Conservation (phyloP, 2,329 filamentous ascomycete genomes). For the Botrytis fragariae region DNA sequence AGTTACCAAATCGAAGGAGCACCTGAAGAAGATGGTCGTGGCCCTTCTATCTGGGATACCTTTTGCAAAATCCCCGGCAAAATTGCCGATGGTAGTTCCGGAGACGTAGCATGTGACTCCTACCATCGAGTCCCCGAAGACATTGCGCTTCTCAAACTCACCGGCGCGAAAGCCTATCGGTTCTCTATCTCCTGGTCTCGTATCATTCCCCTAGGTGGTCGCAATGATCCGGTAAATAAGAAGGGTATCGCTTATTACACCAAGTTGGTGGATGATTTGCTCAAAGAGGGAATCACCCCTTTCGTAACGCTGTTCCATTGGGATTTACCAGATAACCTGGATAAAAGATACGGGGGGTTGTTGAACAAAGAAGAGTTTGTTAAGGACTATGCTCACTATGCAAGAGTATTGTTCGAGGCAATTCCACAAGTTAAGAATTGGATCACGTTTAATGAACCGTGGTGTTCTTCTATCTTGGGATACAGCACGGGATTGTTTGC, state of each 20-base stretch:
- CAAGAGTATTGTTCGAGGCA: conserved; percentile 70
- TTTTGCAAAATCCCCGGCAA: conserved; percentile 80
- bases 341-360: conserved; percentile 78
- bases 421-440: conserved; percentile 79
- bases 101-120: conserved; percentile 79
- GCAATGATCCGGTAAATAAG: conserved; percentile 77
- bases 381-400: conserved; percentile 76
- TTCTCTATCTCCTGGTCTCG: conserved; percentile 85
- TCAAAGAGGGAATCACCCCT: conserved; percentile 72
- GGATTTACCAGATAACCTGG: conserved; percentile 77
- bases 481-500: conserved; percentile 77
- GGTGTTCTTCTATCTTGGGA: conserved; percentile 78
- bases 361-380: conserved; percentile 81
- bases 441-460: conserved; percentile 91
- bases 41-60: conserved; percentile 85
- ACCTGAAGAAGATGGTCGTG: conserved; percentile 70
- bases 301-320: conserved; percentile 85
- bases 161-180: conserved; percentile 73
- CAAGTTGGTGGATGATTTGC: conserved; percentile 74
- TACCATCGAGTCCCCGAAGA: conserved; percentile 79
- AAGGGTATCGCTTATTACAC: conserved; percentile 75
- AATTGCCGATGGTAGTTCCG: conserved; percentile 74
- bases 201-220: conserved; percentile 81
- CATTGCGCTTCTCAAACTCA: conserved; percentile 70
- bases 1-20: conserved; percentile 89